Base-by-base conservation (phyloP, 192 early-diverging fungal genomes). In the Rhizophagus sp. region DNA sequence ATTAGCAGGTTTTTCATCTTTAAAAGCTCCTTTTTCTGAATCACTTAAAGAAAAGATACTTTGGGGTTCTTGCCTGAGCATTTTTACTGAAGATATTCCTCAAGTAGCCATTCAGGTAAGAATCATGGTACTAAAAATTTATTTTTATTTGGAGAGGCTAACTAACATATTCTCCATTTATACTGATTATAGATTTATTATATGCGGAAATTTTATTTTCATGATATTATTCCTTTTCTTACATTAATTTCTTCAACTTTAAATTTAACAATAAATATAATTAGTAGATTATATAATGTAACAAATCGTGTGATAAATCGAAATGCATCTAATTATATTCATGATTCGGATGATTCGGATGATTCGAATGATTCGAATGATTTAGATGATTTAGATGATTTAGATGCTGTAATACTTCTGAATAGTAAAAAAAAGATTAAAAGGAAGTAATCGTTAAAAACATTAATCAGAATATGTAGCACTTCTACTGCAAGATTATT, bases 31-130 rank as follows among this genome's bases (percentile, higher is more conserved):
- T 24, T 65, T 76, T 24, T 76, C 75, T 36, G 41, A 41, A 27
- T 17, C 41, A 30, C 27, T 30, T 30, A 30, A 30, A 30, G 27
- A 1, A 25, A 30, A 41, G 10, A 65, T 76, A 8, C 65, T 76
- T 65, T 76, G 75, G 75, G 19, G 62, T 63, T 27, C 34, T 25
- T 52, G 13, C 7, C 3, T 76, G 2, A 65, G 44, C 27, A 39
- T 76, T 33, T 76, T 76, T 39, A 64, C 47, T 64, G 75, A 66
- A 41, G 75, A 76, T 66, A 36, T 76, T 64, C 75, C 75, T 47
- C 75, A 64, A 64, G 41, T 76, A 19, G 62, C 44, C 19, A 76
- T 76, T 66, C 75, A 76, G 62, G 75, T 76, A 76, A 25, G 15
- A 17, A 75, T 61, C 12, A 30, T 36, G 24, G 61, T 52, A 74